phyloP scores from a whole-genome alignment of 192 early-diverging fungal genomes.

The Coemansia sp. region DNA sequence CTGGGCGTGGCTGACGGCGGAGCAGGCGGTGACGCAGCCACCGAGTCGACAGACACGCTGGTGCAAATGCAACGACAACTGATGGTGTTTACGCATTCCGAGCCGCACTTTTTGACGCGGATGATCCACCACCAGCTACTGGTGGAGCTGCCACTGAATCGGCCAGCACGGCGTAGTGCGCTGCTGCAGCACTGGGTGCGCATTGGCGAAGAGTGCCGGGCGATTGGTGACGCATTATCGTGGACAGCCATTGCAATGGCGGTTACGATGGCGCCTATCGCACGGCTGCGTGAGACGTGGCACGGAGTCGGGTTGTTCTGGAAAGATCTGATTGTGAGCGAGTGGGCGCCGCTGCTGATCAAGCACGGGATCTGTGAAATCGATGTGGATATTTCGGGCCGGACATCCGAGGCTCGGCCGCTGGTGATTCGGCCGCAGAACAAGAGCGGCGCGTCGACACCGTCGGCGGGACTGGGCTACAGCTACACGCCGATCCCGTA shows the following conservation, averaged over 20 bases:
- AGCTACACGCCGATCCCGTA: slow-evolving; percentile 56
- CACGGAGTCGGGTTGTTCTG: slow-evolving; percentile 56
- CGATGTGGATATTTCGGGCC: slow-evolving; percentile 30
- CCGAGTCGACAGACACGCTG: slow-evolving; percentile 7
- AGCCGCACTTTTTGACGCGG: slow-evolving; percentile 73
- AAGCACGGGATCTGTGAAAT: slow-evolving; percentile 56
- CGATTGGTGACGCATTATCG: slow-evolving; percentile 62
- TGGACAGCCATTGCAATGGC: slow-evolving; percentile 70
- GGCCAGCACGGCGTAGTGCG: slow-evolving; percentile 49
- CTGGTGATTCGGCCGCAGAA: slow-evolving; percentile 33
- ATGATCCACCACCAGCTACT: slow-evolving; percentile 68
- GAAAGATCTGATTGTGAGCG: slow-evolving; percentile 52
- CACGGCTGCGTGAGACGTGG: slow-evolving; percentile 71
- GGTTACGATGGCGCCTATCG: slow-evolving; percentile 64
- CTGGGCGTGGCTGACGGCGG: background rate
- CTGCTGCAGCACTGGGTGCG: slow-evolving; percentile 71
- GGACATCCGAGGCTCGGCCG: slow-evolving; percentile 8
- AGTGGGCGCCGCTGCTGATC: slow-evolving; percentile 64
- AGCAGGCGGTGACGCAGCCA: background rate
- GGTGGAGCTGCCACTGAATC: slow-evolving; percentile 57
- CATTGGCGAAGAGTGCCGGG: slow-evolving; percentile 57
- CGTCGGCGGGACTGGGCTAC: slow-evolving; percentile 18
- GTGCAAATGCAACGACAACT: slow-evolving; percentile 42
- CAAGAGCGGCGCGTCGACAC: slow-evolving; percentile 18
- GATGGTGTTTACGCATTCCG: slow-evolving; percentile 55